phyloP scores from a whole-genome alignment of 129 eudicot species.

The Flaveria trinervia region DNA sequence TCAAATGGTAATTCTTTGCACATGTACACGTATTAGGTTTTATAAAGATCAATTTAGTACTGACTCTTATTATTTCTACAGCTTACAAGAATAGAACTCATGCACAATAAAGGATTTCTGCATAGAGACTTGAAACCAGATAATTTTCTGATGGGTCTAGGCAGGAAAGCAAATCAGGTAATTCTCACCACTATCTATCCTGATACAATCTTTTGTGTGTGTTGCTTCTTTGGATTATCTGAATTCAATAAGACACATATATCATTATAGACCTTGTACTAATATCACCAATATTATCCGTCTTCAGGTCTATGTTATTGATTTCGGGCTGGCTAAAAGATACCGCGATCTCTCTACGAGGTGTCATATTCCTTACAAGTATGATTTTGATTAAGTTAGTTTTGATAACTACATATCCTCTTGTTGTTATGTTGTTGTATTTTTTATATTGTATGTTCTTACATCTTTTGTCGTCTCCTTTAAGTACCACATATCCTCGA shows the following conservation, averaged over 20 bases:
- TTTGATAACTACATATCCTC: neutral
- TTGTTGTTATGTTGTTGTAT: neutral
- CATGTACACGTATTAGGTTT: neutral
- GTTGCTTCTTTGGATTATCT: slow-evolving; percentile 3
- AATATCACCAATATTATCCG: slow-evolving; percentile 12
- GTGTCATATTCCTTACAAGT: slow-evolving; percentile 96
- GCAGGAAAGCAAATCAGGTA: slow-evolving; percentile 85
- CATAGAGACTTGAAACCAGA: slow-evolving; percentile 84
- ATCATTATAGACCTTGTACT: slow-evolving; percentile 14
- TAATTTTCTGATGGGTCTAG: slow-evolving; percentile 78
- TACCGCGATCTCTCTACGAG: slow-evolving; percentile 68
- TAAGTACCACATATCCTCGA: neutral
- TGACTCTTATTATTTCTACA: slow-evolving; percentile 24
- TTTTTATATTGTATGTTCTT: neutral
- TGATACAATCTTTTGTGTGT: neutral
- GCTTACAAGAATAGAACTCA: slow-evolving; percentile 64
- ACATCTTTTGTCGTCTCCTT: slow-evolving; percentile 9
- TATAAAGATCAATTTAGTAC: neutral
- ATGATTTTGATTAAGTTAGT: neutral
- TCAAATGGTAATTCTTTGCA: slow-evolving; percentile 51
- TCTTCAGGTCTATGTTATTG: slow-evolving; percentile 82
- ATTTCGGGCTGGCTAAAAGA: slow-evolving; percentile 98
- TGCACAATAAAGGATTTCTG: slow-evolving; percentile 68
- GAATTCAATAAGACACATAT: slow-evolving; percentile 1
- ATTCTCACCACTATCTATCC: neutral